These are phyloP conservation scores for Carallia brachiata DNA, from an alignment of 345 rosid species.

Conservation along the genomic window DNA sequence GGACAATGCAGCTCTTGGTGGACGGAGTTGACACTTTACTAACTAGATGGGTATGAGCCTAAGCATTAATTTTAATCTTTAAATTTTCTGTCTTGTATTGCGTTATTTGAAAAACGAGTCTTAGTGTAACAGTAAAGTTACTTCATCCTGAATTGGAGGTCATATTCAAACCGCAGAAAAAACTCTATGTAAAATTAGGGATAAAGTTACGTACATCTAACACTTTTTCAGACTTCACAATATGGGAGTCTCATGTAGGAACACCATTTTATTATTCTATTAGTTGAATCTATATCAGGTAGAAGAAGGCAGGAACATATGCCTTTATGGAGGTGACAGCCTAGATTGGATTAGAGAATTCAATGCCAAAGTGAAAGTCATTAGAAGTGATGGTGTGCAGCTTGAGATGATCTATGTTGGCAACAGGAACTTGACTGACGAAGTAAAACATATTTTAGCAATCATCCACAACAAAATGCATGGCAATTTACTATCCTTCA, in stretches of 20 bases:
- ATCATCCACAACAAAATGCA: constrained; percentile 35
- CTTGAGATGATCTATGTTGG: constrained; percentile 58
- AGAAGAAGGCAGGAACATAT: constrained; percentile 51
- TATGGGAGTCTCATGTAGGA: no score
- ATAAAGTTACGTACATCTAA: neutral
- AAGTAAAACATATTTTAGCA: constrained; percentile 22
- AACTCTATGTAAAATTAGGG: no score
- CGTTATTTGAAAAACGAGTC: no score
- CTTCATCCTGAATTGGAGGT: no score
- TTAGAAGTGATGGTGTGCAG: constrained; percentile 40
- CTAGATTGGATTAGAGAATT: constrained; percentile 51
- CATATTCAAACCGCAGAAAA: no score
- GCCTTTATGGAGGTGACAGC: constrained; percentile 60
- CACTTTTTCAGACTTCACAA: neutral
- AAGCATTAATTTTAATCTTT: neutral
- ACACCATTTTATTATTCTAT: neutral
- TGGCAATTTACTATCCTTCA: constrained; percentile 27
- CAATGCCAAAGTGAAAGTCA: constrained; percentile 31
- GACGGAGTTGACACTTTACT: constrained; percentile 51
- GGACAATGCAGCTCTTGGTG: constrained; percentile 52
- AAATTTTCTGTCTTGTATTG: no score
- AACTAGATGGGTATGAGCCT: constrained; percentile 47
- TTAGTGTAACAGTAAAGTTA: no score
- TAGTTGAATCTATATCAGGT: constrained; percentile 41
- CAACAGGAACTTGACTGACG: constrained; percentile 28